These are phyloP conservation scores for Kwoniella newhampshirensis DNA, from an alignment of 768 basidiomycete genomes.

Conservation along the genomic window DNA sequence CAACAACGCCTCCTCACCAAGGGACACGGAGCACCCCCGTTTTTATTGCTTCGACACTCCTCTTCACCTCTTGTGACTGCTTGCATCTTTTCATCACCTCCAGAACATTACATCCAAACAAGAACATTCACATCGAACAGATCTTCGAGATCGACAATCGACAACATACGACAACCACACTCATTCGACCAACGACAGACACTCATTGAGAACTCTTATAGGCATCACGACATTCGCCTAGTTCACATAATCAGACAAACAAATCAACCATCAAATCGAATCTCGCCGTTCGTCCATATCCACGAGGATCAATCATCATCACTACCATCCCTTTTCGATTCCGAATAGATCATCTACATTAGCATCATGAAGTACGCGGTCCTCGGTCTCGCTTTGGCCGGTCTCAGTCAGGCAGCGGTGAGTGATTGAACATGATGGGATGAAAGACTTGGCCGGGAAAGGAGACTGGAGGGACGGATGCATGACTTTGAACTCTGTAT, in stretches of 20 bases:
- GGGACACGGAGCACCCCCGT: not conserved
- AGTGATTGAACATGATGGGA: conserved; percentile 4
- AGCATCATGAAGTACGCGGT: conserved; percentile 27
- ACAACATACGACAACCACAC: not conserved
- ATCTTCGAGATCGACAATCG: not conserved
- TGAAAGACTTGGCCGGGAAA: not conserved
- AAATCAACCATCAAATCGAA: not conserved
- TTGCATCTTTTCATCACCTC: not conserved
- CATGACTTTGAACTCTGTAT: no score
- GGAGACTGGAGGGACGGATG: no score
- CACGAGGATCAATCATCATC: not conserved
- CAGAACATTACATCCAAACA: not conserved
- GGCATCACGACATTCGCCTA: not conserved
- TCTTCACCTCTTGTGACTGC: not conserved
- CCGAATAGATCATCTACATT: not conserved
- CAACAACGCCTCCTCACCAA: no score
- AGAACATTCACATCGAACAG: conserved; percentile 5
- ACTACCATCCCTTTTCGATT: not conserved
- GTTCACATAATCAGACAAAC: not conserved
- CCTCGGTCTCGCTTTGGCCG: conserved; percentile 23
- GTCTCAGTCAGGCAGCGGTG: conserved; percentile 22
- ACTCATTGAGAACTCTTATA: not conserved
- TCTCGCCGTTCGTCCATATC: not conserved
- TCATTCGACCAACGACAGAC: not conserved
- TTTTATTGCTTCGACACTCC: not conserved